A percentile compares a stretch with the other conserved stretches of the same genome.
Evolutionary conservation across 1,139 yeast genomes (phyloP).

Genomic region (Saccharomyces hybrid): DNA sequence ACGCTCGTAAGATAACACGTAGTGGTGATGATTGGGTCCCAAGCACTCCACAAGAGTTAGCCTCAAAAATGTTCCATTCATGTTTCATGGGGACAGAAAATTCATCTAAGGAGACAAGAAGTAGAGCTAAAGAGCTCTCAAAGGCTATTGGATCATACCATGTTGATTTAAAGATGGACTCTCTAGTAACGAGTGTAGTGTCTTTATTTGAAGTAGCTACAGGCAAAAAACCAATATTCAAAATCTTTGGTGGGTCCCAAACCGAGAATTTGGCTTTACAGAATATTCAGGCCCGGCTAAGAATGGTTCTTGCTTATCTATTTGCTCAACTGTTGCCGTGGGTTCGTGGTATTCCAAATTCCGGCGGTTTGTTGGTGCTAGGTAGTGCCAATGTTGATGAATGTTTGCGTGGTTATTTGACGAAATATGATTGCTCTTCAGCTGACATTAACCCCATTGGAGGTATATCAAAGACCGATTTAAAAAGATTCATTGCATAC

Average conservation of each 20-base stretch:
- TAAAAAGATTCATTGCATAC: slow-evolving; percentile 77
- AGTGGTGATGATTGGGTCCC: slow-evolving; percentile 56
- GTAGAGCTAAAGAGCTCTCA: slow-evolving; percentile 75
- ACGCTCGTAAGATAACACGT: slow-evolving; percentile 58
- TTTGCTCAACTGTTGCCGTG: slow-evolving; percentile 95
- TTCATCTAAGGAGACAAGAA: slow-evolving; percentile 79
- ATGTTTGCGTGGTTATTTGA: slow-evolving; percentile 86
- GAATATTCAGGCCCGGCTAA: slow-evolving; percentile 87
- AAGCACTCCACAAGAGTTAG: slow-evolving; percentile 62
- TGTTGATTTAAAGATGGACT: slow-evolving; percentile 85
- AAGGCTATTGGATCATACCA: slow-evolving; percentile 78
- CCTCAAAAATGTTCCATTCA: slow-evolving; percentile 71
- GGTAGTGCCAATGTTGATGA: slow-evolving; percentile 99
- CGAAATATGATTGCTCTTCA: slow-evolving; percentile 93
- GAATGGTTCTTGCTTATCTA: slow-evolving; percentile 89
- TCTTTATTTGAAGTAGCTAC: slow-evolving; percentile 79
- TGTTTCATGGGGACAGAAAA: slow-evolving; percentile 94
- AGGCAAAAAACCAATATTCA: slow-evolving; percentile 79
- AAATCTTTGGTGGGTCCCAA: slow-evolving; percentile 86
- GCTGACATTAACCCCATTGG: slow-evolving; percentile 99
- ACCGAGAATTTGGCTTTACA: slow-evolving; percentile 90
- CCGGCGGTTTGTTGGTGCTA: slow-evolving; percentile 70
- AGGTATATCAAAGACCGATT: slow-evolving; percentile 88
- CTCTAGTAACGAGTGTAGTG: slow-evolving; percentile 65
- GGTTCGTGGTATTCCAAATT: slow-evolving; percentile 60